Evolutionary conservation across 257 asterid genomes (phyloP), one percentile per base, ranked within the genome.

Genomic region (Scutellaria minor): DNA sequence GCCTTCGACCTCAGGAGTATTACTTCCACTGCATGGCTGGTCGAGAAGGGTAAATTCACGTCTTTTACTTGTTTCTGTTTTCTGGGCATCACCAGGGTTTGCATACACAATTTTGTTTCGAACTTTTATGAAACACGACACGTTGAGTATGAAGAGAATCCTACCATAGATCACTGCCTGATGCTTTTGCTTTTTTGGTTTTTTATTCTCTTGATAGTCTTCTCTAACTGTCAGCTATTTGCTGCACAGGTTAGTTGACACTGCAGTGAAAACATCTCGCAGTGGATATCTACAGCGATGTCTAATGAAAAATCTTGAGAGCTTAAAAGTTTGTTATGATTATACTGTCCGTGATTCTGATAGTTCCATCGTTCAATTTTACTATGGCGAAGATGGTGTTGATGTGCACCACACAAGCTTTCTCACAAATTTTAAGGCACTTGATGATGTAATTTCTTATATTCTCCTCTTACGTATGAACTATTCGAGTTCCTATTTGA

Each of bases 11-110:
- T 63, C 98, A 91, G 71, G 99, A 94, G 73, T 94, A 94, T 74
- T 94, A 94, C 77, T 94, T 94, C 79, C 99, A 94, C 77, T 94
- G 99, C 89, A 94, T 94, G 99, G 99, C 99, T 80, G 99, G 99
- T 72, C 97, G 99, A 37, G 99, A 94, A 83, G 99, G 99, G 99
- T 94, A 91, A 82, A 69, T 37, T 81, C 56, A 48, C 48, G 31
- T 67, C 40, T 62, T 42, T 70, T 41, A 22, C 54, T 42, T 61
- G 37, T 74, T 73, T 64, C 66, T 20, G 13, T 74, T 68, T 47
- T 66, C 48, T 59, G 27, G 27, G 27, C 27, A 24, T 24, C 27
- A 24, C 27, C 27, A 24, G 27, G 27, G 27, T 24, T 24, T 24
- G 27, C 27, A 1, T 1, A 24, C 27, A 24, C 27, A 24, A 24